phyloP scores from a whole-genome alignment of 164 flowering plant genomes.

The Vitis riparia region DNA sequence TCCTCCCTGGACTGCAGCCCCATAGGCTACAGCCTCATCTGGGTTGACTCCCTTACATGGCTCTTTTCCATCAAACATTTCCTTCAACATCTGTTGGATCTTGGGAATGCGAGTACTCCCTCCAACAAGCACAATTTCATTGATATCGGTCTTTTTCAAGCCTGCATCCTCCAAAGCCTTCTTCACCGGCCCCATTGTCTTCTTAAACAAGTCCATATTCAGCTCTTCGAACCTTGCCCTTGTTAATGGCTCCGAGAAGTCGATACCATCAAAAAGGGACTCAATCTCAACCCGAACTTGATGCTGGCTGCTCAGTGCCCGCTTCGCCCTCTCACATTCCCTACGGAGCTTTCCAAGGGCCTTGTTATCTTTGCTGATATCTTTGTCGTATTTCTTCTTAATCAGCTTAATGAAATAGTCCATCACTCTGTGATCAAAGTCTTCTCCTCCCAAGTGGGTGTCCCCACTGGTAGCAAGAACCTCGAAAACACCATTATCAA shows the following conservation, averaged over 20 bases:
- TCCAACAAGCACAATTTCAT: conserved; percentile 57
- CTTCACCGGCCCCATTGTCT: conserved; percentile 45
- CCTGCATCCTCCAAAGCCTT: conserved; percentile 49
- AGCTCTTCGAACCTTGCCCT: conserved; percentile 55
- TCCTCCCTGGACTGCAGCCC: conserved; percentile 58
- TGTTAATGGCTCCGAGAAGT: conserved; percentile 52
- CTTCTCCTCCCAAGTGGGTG: conserved; percentile 63
- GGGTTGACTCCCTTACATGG: conserved; percentile 55
- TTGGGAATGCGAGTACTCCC: conserved; percentile 62
- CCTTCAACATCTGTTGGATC: conserved; percentile 49
- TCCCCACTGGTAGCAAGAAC: conserved; percentile 57
- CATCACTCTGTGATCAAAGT: conserved; percentile 59
- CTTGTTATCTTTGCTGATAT: conserved; percentile 46
- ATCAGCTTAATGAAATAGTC: conserved; percentile 50
- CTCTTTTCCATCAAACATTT: conserved; percentile 51
- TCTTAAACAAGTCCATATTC: conserved; percentile 50
- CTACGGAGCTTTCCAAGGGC: conserved; percentile 50
- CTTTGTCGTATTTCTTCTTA: conserved; percentile 47
- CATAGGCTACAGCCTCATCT: conserved; percentile 62
- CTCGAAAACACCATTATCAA: conserved; percentile 52
- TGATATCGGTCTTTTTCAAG: conserved; percentile 37
- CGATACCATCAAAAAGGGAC: conserved; percentile 46
- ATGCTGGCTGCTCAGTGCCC: conserved; percentile 60
- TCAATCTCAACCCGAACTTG: conserved; percentile 54
- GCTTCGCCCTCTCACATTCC: conserved; percentile 53